phyloP scores from a whole-genome alignment of 2,329 filamentous ascomycete species.

The Pestalotiopsis sp. region DNA sequence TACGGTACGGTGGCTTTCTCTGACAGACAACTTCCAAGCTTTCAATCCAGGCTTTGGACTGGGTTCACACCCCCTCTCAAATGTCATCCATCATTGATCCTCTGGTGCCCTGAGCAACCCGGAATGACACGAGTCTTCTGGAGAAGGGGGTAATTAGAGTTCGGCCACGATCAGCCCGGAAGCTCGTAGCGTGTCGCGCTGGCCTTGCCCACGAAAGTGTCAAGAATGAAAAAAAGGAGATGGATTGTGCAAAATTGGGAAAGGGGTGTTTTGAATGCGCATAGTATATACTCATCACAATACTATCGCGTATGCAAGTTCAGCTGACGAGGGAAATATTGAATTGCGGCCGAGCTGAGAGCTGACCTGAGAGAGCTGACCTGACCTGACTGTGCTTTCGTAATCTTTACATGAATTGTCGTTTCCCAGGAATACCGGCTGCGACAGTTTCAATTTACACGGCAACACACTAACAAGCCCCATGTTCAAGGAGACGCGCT shows the following conservation, averaged over 20 bases:
- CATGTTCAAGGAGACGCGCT: background rate
- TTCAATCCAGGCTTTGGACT: background rate
- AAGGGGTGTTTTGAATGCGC: background rate
- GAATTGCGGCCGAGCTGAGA: background rate
- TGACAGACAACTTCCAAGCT: background rate
- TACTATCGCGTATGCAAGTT: background rate
- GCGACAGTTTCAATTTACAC: background rate
- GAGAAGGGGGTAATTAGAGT: constrained; percentile 5
- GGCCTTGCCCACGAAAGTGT: background rate
- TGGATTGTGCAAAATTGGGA: background rate
- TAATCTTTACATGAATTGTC: background rate
- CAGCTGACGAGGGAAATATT: background rate
- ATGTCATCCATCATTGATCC: constrained; percentile 5
- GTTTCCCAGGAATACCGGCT: background rate
- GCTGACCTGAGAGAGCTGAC: background rate
- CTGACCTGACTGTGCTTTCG: background rate
- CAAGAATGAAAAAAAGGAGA: background rate
- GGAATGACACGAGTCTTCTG: constrained; percentile 11
- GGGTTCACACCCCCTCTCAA: background rate
- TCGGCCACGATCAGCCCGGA: background rate
- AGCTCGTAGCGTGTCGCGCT: constrained; percentile 9
- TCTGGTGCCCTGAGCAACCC: constrained; percentile 2
- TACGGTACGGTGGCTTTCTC: background rate
- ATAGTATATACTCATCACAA: too few relatives aligned
- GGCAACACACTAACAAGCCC: background rate